Evolutionary conservation across 2,329 filamentous ascomycete genomes (phyloP), one percentile per base, ranked within the genome.

Genomic region (Phaeophleospora eucalypticola): DNA sequence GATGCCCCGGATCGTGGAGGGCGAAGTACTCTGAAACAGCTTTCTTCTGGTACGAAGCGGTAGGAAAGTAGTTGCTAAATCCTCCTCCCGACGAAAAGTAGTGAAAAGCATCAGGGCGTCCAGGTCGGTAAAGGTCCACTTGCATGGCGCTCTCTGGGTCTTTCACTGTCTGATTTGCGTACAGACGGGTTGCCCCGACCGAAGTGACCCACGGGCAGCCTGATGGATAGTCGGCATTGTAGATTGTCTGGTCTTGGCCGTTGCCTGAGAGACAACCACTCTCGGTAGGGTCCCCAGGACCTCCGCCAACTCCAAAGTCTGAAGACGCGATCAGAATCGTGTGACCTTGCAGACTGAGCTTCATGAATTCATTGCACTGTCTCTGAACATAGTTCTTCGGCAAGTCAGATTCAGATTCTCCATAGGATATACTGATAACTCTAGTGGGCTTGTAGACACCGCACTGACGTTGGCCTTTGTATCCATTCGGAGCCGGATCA

Each of bases 351-450:
- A 71, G 65, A 10, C 70, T 71, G 10, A 76, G 68, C 51, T 76
- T 74, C 45, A 71, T 66, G 56, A 63, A 71, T 24, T 68, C 50
- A 33, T 65, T 65, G 51, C 66, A 69, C 52, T 70, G 67, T 1
- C 66, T 60, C 50, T 72, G 66, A 46, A 75, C 71, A 62, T 82
- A 82, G 53, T 65, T 66, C 3, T 68, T 59, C 0, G 79, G 78
- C 17, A 79, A 66, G 20, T 73, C 72, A 1, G 63, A 61, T 61
- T 81, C 77, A 27, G 71, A 68, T 36, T 73, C 74, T 36, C 75
- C 76, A 59, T 81, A 82, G 3, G 75, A 79, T 55, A 80, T 74
- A 29, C 71, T 75, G 48, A 82, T 71, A 2, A 79, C 76, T 43
- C 77, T 74, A 4, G 76, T 76, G 2, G 75, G 72, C 50, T 72